Evolutionary conservation across 2,329 filamentous ascomycete genomes (phyloP).

Genomic region (Aspergillus floridensis): DNA sequence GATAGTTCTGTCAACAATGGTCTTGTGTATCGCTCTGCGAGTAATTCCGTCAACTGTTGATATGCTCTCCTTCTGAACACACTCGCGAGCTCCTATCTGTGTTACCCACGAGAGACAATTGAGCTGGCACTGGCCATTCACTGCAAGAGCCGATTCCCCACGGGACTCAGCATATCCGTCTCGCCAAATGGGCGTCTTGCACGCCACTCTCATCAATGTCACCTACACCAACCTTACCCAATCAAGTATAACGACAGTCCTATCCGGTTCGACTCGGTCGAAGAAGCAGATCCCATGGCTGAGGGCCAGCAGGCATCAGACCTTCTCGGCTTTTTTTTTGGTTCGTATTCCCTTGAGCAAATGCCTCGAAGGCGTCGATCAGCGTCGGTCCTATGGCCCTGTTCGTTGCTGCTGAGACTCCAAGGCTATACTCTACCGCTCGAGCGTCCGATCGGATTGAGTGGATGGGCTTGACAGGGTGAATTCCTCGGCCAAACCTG

Average conservation of each 20-base stretch:
- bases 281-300: not conserved
- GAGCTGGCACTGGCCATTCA: not conserved
- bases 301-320: not conserved
- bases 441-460: not conserved
- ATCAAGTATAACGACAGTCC: constrained; percentile 5
- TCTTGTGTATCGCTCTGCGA: constrained; percentile 5
- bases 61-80: not conserved
- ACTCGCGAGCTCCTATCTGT: not conserved
- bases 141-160: not conserved
- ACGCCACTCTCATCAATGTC: not conserved
- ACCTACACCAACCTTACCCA: not conserved
- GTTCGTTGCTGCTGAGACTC: not conserved
- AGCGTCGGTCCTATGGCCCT: not conserved
- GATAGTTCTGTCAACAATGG: constrained; percentile 4
- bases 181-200: not conserved
- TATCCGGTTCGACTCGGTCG: not conserved
- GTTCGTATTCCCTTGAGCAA: not conserved
- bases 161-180: not conserved
- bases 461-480: not conserved
- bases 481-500: not conserved
- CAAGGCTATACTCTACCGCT: not conserved
- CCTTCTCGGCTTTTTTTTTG: constrained; percentile 2
- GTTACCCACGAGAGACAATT: not conserved
- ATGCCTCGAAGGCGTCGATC: not conserved
- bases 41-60: not conserved